Evolutionary conservation across 2,329 filamentous ascomycete species (phyloP).

Genomic region (Colletotrichum endophyticum): DNA sequence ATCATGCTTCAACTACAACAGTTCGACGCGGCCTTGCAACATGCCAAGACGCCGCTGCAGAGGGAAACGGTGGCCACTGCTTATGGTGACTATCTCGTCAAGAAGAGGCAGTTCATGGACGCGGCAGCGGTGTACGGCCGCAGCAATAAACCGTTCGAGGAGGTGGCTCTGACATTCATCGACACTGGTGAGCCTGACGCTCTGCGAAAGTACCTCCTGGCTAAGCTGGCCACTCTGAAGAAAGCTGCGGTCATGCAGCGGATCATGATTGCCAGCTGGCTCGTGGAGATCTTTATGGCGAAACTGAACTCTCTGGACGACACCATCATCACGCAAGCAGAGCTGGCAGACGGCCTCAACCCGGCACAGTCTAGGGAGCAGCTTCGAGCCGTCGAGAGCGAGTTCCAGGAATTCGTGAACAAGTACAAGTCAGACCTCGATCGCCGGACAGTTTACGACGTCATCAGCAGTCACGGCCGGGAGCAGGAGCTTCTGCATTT

Average conservation of each 20-base stretch:
- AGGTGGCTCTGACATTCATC: constrained; percentile 90
- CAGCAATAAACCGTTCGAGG: constrained; percentile 96
- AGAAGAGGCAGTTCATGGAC: constrained; percentile 81
- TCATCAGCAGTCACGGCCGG: constrained; percentile 92
- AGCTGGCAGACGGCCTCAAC: constrained; percentile 75
- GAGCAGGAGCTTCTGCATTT: constrained; percentile 93
- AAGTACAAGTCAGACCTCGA: constrained; percentile 90
- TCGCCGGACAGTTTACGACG: constrained; percentile 89
- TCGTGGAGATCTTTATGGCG: constrained; percentile 96
- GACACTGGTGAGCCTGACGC: constrained; percentile 91
- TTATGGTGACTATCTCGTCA: constrained; percentile 86
- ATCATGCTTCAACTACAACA: constrained; percentile 87
- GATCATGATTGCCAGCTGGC: constrained; percentile 93
- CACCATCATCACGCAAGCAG: constrained; percentile 87
- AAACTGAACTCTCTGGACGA: constrained; percentile 95
- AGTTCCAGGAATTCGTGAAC: constrained; percentile 87
- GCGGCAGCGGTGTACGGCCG: constrained; percentile 91
- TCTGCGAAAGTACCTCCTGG: constrained; percentile 84
- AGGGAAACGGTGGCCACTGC: constrained; percentile 91
- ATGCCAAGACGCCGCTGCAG: constrained; percentile 80
- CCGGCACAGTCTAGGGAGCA: constrained; percentile 74
- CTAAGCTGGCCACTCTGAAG: constrained; percentile 82
- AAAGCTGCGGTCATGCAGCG: constrained; percentile 89
- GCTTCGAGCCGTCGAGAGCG: constrained; percentile 71
- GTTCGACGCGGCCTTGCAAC: constrained; percentile 86